phyloP scores from a whole-genome alignment of 331 rosid species.

The Acacia pycnantha region DNA sequence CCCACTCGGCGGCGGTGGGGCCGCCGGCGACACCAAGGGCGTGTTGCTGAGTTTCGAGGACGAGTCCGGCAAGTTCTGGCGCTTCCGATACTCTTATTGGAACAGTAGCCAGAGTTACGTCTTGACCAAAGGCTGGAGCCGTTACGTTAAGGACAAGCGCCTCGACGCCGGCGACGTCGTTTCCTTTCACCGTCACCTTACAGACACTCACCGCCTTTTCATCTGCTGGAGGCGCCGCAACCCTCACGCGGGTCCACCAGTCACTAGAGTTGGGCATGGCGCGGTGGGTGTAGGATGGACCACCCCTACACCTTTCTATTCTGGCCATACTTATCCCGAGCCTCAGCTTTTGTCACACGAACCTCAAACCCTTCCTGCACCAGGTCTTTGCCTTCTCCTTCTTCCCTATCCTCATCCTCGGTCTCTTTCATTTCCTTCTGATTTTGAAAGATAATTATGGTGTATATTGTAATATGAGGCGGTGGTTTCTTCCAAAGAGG shows the following conservation, averaged over 20 bases:
- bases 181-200: conserved; percentile 58
- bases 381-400: conserved; percentile 39
- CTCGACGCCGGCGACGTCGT: conserved; percentile 90
- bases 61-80: conserved; percentile 79
- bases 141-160: conserved; percentile 85
- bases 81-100: conserved; percentile 96
- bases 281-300: conserved; percentile 36
- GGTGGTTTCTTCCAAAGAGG: too few species aligned
- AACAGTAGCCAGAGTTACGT: conserved; percentile 97
- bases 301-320: conserved; percentile 37
- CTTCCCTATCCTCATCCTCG: too few species aligned
- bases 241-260: neutral
- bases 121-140: conserved; percentile 93
- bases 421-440: neutral
- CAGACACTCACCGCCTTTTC: conserved; percentile 44
- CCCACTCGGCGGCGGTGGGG: conserved; percentile 49
- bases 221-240: conserved; percentile 45
- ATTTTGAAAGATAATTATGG: neutral
- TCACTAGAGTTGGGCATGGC: neutral
- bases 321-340: conserved; percentile 66
- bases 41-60: conserved; percentile 80
- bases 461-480: too few species aligned
- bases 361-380: conserved; percentile 54
- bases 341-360: conserved; percentile 49
- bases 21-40: conserved; percentile 37